Evolutionary conservation across 768 basidiomycete genomes (phyloP).

Genomic region (Boletus rex-veris): DNA sequence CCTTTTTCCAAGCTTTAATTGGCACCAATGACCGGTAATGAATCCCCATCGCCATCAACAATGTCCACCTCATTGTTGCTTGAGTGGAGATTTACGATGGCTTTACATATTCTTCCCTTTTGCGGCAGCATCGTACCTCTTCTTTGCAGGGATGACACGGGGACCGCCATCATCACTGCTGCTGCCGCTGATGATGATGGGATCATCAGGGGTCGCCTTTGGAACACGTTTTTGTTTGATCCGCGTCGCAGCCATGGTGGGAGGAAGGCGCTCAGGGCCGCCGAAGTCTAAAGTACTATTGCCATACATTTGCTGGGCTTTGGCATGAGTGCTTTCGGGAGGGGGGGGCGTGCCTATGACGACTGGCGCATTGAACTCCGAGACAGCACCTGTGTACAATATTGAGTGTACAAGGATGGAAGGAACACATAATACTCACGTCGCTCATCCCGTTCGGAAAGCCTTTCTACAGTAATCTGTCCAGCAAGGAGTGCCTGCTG

Average conservation of each 20-base stretch:
- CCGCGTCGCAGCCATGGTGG: background rate
- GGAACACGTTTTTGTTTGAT: background rate
- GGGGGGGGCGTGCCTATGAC: background rate
- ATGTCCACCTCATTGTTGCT: background rate
- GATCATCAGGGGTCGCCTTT: background rate
- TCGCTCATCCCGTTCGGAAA: background rate
- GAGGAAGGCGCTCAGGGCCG: background rate
- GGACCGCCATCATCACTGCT: conserved; percentile 1
- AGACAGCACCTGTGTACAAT: background rate
- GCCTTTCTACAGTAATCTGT: background rate
- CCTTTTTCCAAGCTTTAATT: background rate
- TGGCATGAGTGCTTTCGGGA: background rate
- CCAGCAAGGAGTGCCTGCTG: background rate
- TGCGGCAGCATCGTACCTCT: no score
- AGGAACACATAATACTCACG: background rate
- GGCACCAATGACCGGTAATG: background rate
- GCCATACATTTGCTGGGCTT: conserved; percentile 3
- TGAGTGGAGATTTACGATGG: background rate
- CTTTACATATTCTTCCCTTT: background rate
- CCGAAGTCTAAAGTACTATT: background rate
- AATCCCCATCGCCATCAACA: no score
- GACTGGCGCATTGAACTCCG: background rate
- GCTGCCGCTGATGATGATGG: background rate
- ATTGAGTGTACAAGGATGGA: background rate
- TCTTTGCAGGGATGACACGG: background rate